phyloP scores from a whole-genome alignment of 2,329 filamentous ascomycete species.

The Pyrenophora seminiperda region DNA sequence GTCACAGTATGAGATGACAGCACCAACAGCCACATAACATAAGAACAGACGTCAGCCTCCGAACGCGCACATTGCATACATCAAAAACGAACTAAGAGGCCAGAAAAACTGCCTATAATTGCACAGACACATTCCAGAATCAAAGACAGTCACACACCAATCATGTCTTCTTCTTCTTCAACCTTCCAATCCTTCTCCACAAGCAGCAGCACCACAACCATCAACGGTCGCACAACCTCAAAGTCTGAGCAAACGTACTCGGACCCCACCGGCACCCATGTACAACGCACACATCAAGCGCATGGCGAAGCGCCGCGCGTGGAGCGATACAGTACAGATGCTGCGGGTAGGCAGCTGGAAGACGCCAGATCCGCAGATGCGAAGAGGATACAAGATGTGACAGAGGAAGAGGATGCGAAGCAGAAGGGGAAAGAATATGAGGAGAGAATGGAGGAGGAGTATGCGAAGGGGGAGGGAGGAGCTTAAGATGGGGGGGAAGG shows the following conservation, averaged over 20 bases:
- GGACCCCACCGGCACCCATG: conserved; percentile 37
- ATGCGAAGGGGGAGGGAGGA: conserved; percentile 52
- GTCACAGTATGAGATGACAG: conserved; percentile 22
- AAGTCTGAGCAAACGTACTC: conserved; percentile 30
- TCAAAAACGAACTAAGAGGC: background rate
- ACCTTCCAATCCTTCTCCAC: conserved; percentile 36
- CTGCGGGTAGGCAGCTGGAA: conserved; percentile 25
- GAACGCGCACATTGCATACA: too few relatives aligned
- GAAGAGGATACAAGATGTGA: conserved; percentile 41
- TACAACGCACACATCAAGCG: conserved; percentile 34
- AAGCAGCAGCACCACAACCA: conserved; percentile 29
- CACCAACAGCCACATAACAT: background rate
- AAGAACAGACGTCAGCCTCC: background rate
- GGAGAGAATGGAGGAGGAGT: conserved; percentile 52
- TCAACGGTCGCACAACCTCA: conserved; percentile 39
- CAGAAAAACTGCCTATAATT: background rate
- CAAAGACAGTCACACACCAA: conserved; percentile 4
- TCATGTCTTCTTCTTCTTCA: conserved; percentile 17
- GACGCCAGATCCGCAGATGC: conserved; percentile 4
- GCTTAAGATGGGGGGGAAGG: conserved; percentile 28
- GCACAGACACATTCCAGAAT: background rate
- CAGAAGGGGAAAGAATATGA: conserved; percentile 47
- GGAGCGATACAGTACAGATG: conserved; percentile 35
- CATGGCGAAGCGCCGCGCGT: conserved; percentile 33
- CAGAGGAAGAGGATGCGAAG: conserved; percentile 39